These are phyloP conservation scores for Pleurotus eryngii DNA, from an alignment of 768 basidiomycete species.

Conservation along the genomic window DNA sequence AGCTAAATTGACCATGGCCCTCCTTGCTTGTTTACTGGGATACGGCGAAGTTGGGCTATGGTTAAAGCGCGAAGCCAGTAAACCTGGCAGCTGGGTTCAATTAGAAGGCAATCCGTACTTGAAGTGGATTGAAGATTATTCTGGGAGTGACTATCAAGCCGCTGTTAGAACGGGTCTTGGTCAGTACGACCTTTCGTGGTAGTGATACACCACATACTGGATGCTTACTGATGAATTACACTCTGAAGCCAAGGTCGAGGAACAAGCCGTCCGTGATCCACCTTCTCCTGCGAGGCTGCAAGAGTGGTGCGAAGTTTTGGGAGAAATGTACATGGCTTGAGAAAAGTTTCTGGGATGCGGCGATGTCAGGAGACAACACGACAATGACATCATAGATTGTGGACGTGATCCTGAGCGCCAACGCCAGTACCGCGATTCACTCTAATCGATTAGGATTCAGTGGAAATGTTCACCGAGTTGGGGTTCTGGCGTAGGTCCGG, in stretches of 20 bases:
- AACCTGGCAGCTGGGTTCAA: constrained; percentile 49
- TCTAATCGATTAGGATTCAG: too few species aligned
- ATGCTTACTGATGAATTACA: neutral
- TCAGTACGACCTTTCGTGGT: constrained; percentile 31
- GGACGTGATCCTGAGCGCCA: neutral
- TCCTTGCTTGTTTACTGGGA: constrained; percentile 83
- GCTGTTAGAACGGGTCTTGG: constrained; percentile 76
- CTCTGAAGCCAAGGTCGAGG: constrained; percentile 68
- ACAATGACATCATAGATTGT: neutral
- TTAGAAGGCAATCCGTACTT: constrained; percentile 72
- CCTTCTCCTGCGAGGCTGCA: constrained; percentile 56
- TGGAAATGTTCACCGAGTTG: too few species aligned
- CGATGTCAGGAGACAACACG: constrained; percentile 24
- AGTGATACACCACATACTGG: neutral
- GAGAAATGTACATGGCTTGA: constrained; percentile 73
- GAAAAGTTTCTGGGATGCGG: constrained; percentile 82
- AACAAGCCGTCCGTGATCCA: constrained; percentile 53
- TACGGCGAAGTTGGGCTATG: constrained; percentile 92
- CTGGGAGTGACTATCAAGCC: constrained; percentile 63
- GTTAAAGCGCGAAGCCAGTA: constrained; percentile 56
- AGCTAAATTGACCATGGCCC: constrained; percentile 70
- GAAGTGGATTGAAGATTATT: constrained; percentile 78
- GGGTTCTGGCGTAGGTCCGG: too few species aligned
- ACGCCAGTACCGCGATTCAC: too few species aligned
- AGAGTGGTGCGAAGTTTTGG: constrained; percentile 77